Conservation (phyloP, 768 basidiomycete species). For the Mycena indigotica region DNA sequence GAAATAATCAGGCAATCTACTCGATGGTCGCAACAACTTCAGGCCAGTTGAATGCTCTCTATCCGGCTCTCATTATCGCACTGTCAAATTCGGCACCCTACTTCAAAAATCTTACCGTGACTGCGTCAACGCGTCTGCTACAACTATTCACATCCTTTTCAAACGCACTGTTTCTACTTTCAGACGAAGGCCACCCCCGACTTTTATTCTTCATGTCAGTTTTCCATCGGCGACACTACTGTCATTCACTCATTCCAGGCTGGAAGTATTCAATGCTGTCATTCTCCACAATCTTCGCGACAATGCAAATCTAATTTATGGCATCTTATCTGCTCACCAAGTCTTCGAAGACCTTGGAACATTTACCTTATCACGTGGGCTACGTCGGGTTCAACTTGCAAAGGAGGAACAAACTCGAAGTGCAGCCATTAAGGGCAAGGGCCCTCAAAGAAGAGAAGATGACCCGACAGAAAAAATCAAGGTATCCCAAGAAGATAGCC, state of each 20-base stretch:
- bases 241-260: slow-evolving; percentile 42
- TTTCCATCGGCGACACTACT: not conserved
- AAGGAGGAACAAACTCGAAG: slow-evolving; percentile 66
- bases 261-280: slow-evolving; percentile 90
- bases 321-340: slow-evolving; percentile 80
- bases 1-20: slow-evolving; percentile 70
- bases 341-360: slow-evolving; percentile 89
- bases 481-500: slow-evolving; percentile 38
- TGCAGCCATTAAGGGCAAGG: slow-evolving; percentile 44
- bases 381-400: slow-evolving; percentile 70
- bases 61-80: slow-evolving; percentile 90
- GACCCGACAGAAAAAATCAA: slow-evolving; percentile 63
- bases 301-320: slow-evolving; percentile 88
- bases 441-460: slow-evolving; percentile 35
- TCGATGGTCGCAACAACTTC: slow-evolving; percentile 88
- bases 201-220: slow-evolving; percentile 87
- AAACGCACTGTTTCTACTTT: slow-evolving; percentile 83
- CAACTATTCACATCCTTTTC: slow-evolving; percentile 93
- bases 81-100: slow-evolving; percentile 88
- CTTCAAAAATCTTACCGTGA: slow-evolving; percentile 77
- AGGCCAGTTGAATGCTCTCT: slow-evolving; percentile 77
- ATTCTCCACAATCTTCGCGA: slow-evolving; percentile 76
- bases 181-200: slow-evolving; percentile 94
- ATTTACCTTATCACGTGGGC: slow-evolving; percentile 83
- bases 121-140: slow-evolving; percentile 79